A percentile compares a stretch with the other conserved stretches of the same genome.
These are phyloP conservation scores for Pythium aphanidermatum DNA, from an alignment of 352 stramenopile genomes.

Conservation along the genomic window DNA sequence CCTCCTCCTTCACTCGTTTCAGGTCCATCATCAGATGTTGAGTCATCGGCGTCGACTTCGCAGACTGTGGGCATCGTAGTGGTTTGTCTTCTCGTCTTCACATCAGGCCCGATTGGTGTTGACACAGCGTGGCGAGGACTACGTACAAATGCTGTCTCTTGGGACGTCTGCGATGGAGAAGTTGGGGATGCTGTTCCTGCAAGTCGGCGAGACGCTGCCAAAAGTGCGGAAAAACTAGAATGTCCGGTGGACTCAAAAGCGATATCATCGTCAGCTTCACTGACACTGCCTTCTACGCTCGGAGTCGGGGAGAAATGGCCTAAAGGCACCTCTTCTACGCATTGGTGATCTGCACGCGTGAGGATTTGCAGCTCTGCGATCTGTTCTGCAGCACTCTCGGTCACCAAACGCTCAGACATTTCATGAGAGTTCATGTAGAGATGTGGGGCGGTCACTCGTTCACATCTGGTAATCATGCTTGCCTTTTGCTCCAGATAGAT, in stretches of 20 bases:
- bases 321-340: too few species aligned
- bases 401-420: too few species aligned
- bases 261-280: conserved; percentile 1
- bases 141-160: background rate
- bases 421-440: too few species aligned
- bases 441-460: too few species aligned
- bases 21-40: background rate
- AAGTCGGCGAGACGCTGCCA: conserved; percentile 16
- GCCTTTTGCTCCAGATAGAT: too few species aligned
- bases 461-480: too few species aligned
- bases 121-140: too few species aligned
- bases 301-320: too few species aligned
- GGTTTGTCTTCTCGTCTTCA: background rate
- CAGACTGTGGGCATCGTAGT: conserved; percentile 11
- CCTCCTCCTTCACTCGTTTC: background rate
- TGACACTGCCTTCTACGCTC: too few species aligned
- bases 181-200: conserved; percentile 1
- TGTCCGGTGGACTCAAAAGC: background rate
- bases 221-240: conserved; percentile 11
- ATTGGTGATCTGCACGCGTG: conserved; percentile 27
- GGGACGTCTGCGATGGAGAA: background rate
- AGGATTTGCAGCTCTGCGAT: conserved; percentile 42
- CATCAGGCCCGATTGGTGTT: too few species aligned
- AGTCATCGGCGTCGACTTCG: conserved; percentile 12
- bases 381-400: conserved; percentile 24